phyloP scores from a whole-genome alignment of 495 filamentous ascomycete genomes.

The Choiromyces venosus region DNA sequence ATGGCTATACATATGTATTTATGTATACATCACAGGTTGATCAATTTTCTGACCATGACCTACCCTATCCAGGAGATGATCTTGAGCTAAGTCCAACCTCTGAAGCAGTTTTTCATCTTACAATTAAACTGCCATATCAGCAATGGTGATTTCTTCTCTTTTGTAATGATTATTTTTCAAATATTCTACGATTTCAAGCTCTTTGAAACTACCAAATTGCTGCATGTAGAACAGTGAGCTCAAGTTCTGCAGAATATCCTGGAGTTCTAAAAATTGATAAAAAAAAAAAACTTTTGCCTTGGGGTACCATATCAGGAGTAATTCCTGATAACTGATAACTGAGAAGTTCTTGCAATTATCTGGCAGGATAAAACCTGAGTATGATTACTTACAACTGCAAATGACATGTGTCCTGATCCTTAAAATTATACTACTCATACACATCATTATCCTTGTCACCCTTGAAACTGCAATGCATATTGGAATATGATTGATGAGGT shows the following conservation, averaged over 20 bases:
- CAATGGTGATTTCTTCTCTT: constrained; percentile 5
- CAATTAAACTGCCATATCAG: background rate
- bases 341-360: background rate
- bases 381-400: too few species aligned
- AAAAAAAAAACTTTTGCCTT: background rate
- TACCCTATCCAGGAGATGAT: background rate
- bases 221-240: constrained; percentile 5
- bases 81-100: background rate
- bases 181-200: background rate
- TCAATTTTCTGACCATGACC: background rate
- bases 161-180: constrained; percentile 19
- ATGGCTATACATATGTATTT: constrained; percentile 19
- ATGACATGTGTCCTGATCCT: too few species aligned
- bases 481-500: too few species aligned
- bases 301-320: background rate
- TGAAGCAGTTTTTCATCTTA: background rate
- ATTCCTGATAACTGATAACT: too few species aligned
- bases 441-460: too few species aligned
- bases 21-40: constrained; percentile 6
- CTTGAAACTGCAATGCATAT: too few species aligned
- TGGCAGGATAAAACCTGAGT: background rate
- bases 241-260: constrained; percentile 5
- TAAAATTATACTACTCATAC: too few species aligned
- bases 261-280: background rate
- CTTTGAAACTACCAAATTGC: background rate